Evolutionary conservation across 306 rosid genomes (phyloP).

Genomic region (Prunus mongolica): DNA sequence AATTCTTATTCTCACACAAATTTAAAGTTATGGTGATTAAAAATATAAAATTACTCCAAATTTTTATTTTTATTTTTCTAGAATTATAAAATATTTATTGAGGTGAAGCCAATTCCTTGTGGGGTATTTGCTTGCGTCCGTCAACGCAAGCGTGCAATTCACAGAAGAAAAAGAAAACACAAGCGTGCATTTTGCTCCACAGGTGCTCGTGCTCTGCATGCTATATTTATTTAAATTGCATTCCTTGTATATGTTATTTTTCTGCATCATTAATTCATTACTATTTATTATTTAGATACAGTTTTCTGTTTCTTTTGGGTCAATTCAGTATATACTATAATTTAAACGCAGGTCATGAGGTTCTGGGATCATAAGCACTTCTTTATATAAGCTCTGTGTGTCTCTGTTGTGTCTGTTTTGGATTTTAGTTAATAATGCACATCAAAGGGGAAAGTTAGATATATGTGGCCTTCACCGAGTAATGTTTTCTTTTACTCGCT

Average conservation of each 20-base stretch:
- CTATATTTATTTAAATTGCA: neutral
- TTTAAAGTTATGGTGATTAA: too few relatives aligned
- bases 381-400: too few relatives aligned
- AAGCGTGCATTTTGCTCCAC: neutral
- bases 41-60: too few relatives aligned
- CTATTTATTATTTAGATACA: neutral
- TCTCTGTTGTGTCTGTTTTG: too few relatives aligned
- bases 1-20: too few relatives aligned
- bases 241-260: neutral
- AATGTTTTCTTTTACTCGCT: too few relatives aligned
- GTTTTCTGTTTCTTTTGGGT: neutral
- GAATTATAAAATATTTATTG: neutral
- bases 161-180: neutral
- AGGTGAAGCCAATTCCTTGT: neutral
- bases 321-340: neutral
- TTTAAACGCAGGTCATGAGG: neutral
- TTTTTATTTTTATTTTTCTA: too few relatives aligned
- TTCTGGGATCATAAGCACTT: neutral
- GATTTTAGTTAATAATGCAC: too few relatives aligned
- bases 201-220: neutral
- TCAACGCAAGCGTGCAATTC: neutral
- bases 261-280: neutral
- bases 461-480: too few relatives aligned
- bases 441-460: too few relatives aligned
- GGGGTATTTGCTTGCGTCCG: neutral